phyloP scores from a whole-genome alignment of 768 basidiomycete species.

The Suillus americanus region DNA sequence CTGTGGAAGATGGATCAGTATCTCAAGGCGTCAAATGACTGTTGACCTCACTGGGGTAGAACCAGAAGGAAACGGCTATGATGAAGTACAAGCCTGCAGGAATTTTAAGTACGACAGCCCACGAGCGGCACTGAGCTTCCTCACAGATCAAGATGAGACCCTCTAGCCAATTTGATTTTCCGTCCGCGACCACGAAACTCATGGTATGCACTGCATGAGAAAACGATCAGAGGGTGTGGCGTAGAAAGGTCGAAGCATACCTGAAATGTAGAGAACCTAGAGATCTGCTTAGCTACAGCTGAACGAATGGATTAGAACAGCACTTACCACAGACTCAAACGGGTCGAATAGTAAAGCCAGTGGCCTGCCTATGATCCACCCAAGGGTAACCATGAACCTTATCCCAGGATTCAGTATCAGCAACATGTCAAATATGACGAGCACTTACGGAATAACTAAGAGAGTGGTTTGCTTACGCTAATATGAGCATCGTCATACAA shows the following conservation, averaged over 20 bases:
- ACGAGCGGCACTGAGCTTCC: conserved; percentile 21
- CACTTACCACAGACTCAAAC: conserved; percentile 72
- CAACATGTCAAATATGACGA: not conserved
- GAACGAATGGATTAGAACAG: not conserved
- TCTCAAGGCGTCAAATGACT: not conserved
- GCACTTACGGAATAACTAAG: conserved; percentile 76
- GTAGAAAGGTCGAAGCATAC: conserved; percentile 33
- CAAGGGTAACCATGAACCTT: conserved; percentile 73
- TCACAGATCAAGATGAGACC: conserved; percentile 70
- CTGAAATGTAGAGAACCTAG: conserved; percentile 38
- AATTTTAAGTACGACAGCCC: conserved; percentile 8
- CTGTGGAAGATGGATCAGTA: not conserved
- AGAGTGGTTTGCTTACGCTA: conserved; percentile 71
- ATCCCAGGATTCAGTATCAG: conserved; percentile 7
- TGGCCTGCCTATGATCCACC: conserved; percentile 81
- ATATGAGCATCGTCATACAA: not conserved
- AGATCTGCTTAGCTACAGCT: conserved; percentile 11
- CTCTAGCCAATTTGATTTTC: conserved; percentile 84
- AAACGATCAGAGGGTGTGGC: conserved; percentile 2
- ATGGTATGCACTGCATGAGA: conserved; percentile 68
- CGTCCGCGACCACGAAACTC: conserved; percentile 79
- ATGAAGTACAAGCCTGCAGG: conserved; percentile 66
- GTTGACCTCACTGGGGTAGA: conserved; percentile 38
- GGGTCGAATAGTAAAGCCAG: conserved; percentile 84
- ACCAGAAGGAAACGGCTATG: conserved; percentile 70